Evolutionary conservation across 1,284 basidiomycete genomes (phyloP), one percentile per base, ranked within the genome.

Genomic region (Tetrapyrgos nigripes): DNA sequence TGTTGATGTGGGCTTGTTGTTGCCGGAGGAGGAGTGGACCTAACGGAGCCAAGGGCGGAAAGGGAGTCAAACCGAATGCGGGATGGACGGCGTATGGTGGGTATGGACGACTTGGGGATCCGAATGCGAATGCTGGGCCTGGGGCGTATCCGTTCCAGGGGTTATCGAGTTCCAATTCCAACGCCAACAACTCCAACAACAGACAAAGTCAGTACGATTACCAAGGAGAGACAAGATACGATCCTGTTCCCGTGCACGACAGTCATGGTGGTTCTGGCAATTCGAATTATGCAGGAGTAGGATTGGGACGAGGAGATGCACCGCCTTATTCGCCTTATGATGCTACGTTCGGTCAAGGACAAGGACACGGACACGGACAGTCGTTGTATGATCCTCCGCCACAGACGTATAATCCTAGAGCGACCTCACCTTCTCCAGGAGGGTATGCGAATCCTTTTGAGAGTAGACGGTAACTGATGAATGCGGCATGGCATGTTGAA

Each of bases 1-100:
- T 57, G 19, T n/a, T 63, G n/a, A 29, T 50, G 19, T 54, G 48
- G 1, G 55, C 59, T 27, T 43, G 61, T 50, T 48, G 59, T 58
- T 48, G 49, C n/a, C 53, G 58, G 14, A 54, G 60, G 21, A 53
- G 53, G 19, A 40, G 56, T n/a, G n/a, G n/a, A 19, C 14, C 37
- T 17, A 9, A 8, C 31, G 14, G 31, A n/a, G 17, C 14, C 4
- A 40, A 40, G 19, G 35, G n/a, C 21, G 37, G 37, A n/a, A 48
- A 47, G 43, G 55, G 60, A 43, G 46, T 40, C 14, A 59, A 62
- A 29, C 53, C 58, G 47, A 47, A 58, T 49, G 43, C 62, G 60
- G 49, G 55, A 58, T 57, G 59, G 33, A 40, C 19, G 37, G 37
- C 37, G 37, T 40, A 40, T 40, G 37, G 37, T 40, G 37, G 37